These are phyloP conservation scores for Penicillium samsonianum DNA, from an alignment of 495 filamentous ascomycete species.

Conservation along the genomic window DNA sequence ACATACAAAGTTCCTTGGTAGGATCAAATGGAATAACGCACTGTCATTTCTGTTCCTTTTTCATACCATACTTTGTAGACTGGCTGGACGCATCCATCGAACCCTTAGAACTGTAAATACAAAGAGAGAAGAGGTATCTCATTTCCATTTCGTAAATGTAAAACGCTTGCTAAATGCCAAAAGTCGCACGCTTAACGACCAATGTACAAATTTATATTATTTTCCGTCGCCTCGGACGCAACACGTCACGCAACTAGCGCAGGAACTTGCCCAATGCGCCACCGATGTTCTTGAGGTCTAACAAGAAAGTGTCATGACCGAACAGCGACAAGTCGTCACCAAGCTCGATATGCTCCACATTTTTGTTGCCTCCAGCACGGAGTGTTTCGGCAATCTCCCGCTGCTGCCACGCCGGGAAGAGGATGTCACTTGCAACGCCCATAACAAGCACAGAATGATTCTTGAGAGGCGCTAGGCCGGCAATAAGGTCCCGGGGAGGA, in stretches of 20 bases:
- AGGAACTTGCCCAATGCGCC: conserved; percentile 79
- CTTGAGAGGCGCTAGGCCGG: conserved; percentile 68
- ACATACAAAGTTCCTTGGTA: neutral
- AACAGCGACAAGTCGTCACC: conserved; percentile 91
- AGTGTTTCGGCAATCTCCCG: conserved; percentile 88
- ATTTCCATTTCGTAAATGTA: conserved; percentile 9
- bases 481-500: conserved; percentile 76
- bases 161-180: conserved; percentile 16
- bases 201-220: neutral
- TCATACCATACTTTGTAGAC: neutral
- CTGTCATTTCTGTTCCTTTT: neutral
- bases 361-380: conserved; percentile 69
- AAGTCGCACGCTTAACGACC: conserved; percentile 5
- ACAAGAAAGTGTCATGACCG: conserved; percentile 93
- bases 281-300: conserved; percentile 91
- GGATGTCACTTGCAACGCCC: conserved; percentile 92
- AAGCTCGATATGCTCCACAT: conserved; percentile 83
- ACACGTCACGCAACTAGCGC: conserved; percentile 24
- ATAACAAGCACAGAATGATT: conserved; percentile 82
- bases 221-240: neutral
- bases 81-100: neutral
- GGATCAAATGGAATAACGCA: neutral
- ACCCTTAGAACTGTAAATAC: neutral
- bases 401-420: conserved; percentile 99
- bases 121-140: conserved; percentile 2